Conservation (phyloP, 1,139 yeast species). For the Pichia sp. region DNA sequence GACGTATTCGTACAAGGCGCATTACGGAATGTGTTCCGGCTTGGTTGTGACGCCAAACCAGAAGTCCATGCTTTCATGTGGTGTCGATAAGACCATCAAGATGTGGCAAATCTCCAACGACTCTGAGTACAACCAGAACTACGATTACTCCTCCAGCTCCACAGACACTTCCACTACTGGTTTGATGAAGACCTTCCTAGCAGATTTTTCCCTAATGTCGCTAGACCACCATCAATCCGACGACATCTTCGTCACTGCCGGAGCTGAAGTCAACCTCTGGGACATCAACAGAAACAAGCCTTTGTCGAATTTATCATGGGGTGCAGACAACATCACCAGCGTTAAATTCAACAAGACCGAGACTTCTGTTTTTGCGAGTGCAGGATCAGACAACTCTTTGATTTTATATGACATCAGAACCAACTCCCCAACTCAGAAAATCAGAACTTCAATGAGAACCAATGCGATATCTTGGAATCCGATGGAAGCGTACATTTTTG, state of each 20-base stretch:
- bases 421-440: conserved; percentile 87
- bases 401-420: conserved; percentile 90
- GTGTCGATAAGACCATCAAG: conserved; percentile 85
- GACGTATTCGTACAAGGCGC: conserved; percentile 75
- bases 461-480: conserved; percentile 96
- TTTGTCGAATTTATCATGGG: conserved; percentile 81
- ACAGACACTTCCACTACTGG: conserved; percentile 37
- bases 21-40: conserved; percentile 87
- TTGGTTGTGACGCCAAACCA: conserved; percentile 72
- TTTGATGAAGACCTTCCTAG: conserved; percentile 68
- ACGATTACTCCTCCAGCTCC: conserved; percentile 33
- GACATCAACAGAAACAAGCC: conserved; percentile 77
- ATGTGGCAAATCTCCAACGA: conserved; percentile 65
- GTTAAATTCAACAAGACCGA: conserved; percentile 90
- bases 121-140: conserved; percentile 28
- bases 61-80: conserved; percentile 66
- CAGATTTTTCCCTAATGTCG: conserved; percentile 80
- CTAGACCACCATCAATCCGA: conserved; percentile 82
- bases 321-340: conserved; percentile 81
- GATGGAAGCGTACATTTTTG: conserved; percentile 93
- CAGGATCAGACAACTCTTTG: conserved; percentile 89
- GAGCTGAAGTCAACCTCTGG: conserved; percentile 87
- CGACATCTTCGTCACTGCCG: conserved; percentile 83
- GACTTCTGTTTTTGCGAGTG: conserved; percentile 83
- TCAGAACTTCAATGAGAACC: conserved; percentile 76